phyloP scores from a whole-genome alignment of 1,284 basidiomycete species.

The Waitea zeae region DNA sequence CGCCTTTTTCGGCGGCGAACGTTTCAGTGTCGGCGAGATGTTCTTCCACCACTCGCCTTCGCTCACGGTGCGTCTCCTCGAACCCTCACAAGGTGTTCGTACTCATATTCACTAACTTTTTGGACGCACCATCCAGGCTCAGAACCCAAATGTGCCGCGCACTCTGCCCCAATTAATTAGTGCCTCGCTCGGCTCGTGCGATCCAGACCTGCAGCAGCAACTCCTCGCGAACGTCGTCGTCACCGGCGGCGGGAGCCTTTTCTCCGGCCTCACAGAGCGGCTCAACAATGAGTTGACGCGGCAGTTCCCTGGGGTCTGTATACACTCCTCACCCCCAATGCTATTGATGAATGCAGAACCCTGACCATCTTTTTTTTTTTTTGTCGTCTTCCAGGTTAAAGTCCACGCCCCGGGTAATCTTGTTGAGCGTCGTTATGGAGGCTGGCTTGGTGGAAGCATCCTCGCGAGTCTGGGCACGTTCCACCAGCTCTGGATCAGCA shows the following conservation, averaged over 20 bases:
- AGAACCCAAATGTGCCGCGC: slow-evolving; percentile 54
- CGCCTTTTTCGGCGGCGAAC: slow-evolving; percentile 69
- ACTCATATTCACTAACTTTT: background rate
- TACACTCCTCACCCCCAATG: slow-evolving; percentile 4
- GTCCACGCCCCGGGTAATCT: slow-evolving; percentile 84
- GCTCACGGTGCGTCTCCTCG: slow-evolving; percentile 39
- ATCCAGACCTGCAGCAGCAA: slow-evolving; percentile 81
- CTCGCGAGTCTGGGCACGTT: slow-evolving; percentile 88
- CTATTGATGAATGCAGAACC: slow-evolving; percentile 2
- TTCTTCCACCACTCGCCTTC: slow-evolving; percentile 74
- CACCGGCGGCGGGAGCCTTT: slow-evolving; percentile 80
- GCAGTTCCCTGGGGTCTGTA: slow-evolving; percentile 63
- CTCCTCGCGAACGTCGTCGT: slow-evolving; percentile 90
- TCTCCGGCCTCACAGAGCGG: slow-evolving; percentile 78
- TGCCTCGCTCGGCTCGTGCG: slow-evolving; percentile 71
- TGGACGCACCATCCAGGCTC: slow-evolving; percentile 20
- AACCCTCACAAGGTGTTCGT: no score
- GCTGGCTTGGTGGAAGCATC: slow-evolving; percentile 90
- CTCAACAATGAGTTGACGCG: slow-evolving; percentile 66
- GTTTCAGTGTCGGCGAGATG: slow-evolving; percentile 77
- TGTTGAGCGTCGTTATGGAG: slow-evolving; percentile 73
- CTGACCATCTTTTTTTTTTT: no score
- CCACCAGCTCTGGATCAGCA: slow-evolving; percentile 91
- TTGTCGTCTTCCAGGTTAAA: slow-evolving; percentile 34
- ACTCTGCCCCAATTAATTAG: slow-evolving; percentile 66